A percentile compares a stretch with the other conserved stretches of the same genome.
Evolutionary conservation across 164 flowering plant species (phyloP).

Genomic region (Sedum album): DNA sequence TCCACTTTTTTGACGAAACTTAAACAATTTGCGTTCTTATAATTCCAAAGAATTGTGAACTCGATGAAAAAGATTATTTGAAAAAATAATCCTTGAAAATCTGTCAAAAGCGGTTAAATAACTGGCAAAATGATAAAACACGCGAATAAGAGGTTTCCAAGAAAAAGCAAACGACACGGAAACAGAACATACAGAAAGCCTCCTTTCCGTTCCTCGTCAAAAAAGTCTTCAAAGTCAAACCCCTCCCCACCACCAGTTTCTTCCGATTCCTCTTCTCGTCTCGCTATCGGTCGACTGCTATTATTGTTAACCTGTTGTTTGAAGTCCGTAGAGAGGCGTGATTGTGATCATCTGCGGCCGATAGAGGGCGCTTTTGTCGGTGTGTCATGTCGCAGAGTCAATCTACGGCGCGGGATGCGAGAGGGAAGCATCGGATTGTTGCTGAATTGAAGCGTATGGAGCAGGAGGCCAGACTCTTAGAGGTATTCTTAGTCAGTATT

Average conservation of each 20-base stretch:
- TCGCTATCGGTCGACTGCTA: no score
- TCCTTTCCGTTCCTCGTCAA: not conserved
- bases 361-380: not conserved
- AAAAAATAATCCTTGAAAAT: no score
- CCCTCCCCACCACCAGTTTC: not conserved
- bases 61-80: no score
- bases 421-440: slow-evolving; percentile 45
- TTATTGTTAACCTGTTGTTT: not conserved
- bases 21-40: no score
- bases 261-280: no score
- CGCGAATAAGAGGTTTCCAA: no score
- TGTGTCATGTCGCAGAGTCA: slow-evolving; percentile 7
- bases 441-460: slow-evolving; percentile 49
- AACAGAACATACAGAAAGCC: not conserved
- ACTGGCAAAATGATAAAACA: no score
- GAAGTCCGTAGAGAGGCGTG: no score
- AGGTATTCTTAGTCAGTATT: no score
- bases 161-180: not conserved
- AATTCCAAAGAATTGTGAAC: no score
- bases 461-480: slow-evolving; percentile 32
- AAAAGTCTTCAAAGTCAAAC: not conserved
- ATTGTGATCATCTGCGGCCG: not conserved
- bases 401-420: slow-evolving; percentile 17
- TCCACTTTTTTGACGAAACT: no score
- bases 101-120: no score